Base-by-base conservation (phyloP, 495 filamentous ascomycete species). In the Haplographium delicatum region DNA sequence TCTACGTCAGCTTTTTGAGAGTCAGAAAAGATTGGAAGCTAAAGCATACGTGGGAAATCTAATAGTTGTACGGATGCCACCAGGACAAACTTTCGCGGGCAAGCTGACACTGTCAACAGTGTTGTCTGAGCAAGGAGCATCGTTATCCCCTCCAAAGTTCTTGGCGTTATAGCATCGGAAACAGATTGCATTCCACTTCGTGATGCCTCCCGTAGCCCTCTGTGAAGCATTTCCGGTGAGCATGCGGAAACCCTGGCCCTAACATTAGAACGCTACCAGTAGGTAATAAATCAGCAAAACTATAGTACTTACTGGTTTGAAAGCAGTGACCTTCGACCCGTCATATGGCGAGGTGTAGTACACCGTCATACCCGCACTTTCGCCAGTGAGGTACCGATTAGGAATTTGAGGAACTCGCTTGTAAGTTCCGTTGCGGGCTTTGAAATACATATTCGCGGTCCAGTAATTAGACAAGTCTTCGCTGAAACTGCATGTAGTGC, bases 111-210 rank as follows among this genome's bases (percentile, higher is more conserved):
- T n/a, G n/a, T n/a, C 39, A 52, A 39, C 65, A 60, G 47, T 61
- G 53, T 42, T 19, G 35, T 71, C 71, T 50, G 58, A 53, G 65
- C 72, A 73, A 15, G 72, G 72, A 18, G 72, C 70, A 28, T 57
- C 61, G 25, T 42, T 47, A 51, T 75, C 72, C 18, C 72, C 72
- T 28, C 68, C 67, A 40, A 72, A 72, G 65, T 69, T 74, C 48
- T 70, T 72, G 20, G 69, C 69, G 25, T 68, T 70, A 64, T 75
- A 74, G 63, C 72, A 76, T 10, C 68, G 65, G 61, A 64, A 73
- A 63, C 71, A 74, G 67, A 9, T 50, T 50, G 33, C 10, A 7
- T 26, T 50, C 62, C 50, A 5, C 58, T 46, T 2, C 62, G 64
- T 46, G 62, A 54, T 28, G 1, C 2, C 22, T n/a, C 33, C 33